Percentiles rank a stretch among this genome's conserved stretches.
These are phyloP conservation scores for Celoporthe dispersa DNA, from an alignment of 2,329 filamentous ascomycete genomes.

Conservation along the genomic window DNA sequence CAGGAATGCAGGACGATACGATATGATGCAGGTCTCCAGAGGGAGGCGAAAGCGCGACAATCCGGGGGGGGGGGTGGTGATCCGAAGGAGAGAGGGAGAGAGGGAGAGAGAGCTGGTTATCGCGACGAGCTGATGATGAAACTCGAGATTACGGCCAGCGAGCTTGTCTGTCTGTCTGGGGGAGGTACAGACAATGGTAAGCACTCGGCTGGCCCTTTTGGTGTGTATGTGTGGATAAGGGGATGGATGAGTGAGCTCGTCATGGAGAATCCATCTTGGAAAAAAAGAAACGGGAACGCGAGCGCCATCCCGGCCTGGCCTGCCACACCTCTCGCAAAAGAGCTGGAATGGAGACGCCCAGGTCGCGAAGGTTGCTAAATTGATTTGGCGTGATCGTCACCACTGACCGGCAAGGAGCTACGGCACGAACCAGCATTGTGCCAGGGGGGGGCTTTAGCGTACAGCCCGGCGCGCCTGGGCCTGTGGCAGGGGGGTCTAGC, in stretches of 20 bases:
- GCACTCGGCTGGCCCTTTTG: neutral
- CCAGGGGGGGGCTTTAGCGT: neutral
- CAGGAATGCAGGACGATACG: constrained; percentile 1
- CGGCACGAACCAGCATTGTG: constrained; percentile 1
- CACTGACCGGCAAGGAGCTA: neutral
- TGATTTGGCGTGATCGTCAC: constrained; percentile 17
- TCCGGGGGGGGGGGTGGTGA: neutral
- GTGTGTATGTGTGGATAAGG: neutral
- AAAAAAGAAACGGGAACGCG: neutral
- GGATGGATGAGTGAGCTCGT: neutral
- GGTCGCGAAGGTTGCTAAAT: constrained; percentile 14
- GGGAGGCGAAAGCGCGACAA: neutral
- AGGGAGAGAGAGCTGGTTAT: neutral
- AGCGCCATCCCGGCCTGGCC: constrained; percentile 1
- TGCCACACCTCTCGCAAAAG: neutral
- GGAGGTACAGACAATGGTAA: neutral
- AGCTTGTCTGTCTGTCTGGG: neutral
- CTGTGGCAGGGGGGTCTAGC: neutral
- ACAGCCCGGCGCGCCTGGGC: neutral
- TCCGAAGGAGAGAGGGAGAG: neutral
- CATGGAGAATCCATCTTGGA: constrained; percentile 4
- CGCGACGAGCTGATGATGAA: constrained; percentile 4
- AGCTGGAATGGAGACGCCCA: constrained; percentile 8
- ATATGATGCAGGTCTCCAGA: too few relatives aligned
- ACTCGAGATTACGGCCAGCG: neutral